Conservation (phyloP, 2,329 filamentous ascomycete species). For the Hymenoscyphus infarciens region DNA sequence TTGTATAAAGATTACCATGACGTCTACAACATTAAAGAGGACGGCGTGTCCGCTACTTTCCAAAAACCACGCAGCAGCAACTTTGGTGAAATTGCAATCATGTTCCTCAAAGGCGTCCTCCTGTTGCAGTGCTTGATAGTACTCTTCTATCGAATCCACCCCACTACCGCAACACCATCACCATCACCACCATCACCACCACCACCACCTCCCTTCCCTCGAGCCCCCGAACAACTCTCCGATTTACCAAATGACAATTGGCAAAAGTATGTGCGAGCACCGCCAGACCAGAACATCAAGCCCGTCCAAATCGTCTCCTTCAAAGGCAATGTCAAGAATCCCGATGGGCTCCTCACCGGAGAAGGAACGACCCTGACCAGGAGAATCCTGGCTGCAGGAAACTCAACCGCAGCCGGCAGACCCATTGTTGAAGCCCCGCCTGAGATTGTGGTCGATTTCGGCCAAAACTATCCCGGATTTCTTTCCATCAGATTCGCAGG, state of each 20-base stretch:
- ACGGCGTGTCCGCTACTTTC: not conserved
- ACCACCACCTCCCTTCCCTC: not conserved
- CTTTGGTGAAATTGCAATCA: slow-evolving; percentile 8
- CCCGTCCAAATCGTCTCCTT: slow-evolving; percentile 36
- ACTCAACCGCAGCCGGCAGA: slow-evolving; percentile 5
- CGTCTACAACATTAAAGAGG: not conserved
- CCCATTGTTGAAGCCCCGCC: slow-evolving; percentile 29
- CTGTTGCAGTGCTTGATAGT: slow-evolving; percentile 11
- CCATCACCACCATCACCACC: not conserved
- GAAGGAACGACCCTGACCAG: slow-evolving; percentile 35
- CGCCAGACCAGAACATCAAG: slow-evolving; percentile 33
- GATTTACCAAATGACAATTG: slow-evolving; percentile 27
- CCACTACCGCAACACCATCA: not conserved
- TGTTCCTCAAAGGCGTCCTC: slow-evolving; percentile 10
- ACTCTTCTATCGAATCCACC: slow-evolving; percentile 9
- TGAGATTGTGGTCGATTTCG: slow-evolving; percentile 47
- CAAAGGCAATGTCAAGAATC: slow-evolving; percentile 41
- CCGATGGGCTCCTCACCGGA: slow-evolving; percentile 35
- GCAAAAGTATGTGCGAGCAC: slow-evolving; percentile 41
- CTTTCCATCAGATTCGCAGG: slow-evolving; percentile 43
- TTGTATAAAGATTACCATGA: slow-evolving; percentile 4
- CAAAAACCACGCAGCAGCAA: not conserved
- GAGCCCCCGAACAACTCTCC: slow-evolving; percentile 4
- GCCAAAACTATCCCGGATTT: slow-evolving; percentile 45
- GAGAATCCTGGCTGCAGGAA: slow-evolving; percentile 3